Conservation (phyloP, 306 rosid genomes). For the Benincasa hispida region DNA sequence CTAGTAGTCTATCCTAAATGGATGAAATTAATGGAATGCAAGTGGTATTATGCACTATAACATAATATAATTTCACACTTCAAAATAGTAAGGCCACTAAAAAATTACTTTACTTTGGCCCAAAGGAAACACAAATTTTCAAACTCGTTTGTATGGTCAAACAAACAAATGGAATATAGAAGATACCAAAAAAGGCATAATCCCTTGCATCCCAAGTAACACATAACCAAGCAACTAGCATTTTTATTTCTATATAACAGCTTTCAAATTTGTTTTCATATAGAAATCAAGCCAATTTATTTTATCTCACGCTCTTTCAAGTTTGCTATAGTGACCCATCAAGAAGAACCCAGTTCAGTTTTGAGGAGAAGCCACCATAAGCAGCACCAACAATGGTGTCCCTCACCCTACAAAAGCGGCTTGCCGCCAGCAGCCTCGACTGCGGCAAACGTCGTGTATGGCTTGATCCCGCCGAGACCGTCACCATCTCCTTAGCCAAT, state of each 20-base stretch:
- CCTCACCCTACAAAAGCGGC: constrained; percentile 12
- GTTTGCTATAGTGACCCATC: neutral
- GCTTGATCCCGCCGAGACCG: constrained; percentile 17
- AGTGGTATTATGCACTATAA: too few species aligned
- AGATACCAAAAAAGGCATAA: neutral
- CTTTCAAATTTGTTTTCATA: neutral
- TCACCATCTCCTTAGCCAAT: constrained; percentile 8
- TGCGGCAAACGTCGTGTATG: constrained; percentile 13
- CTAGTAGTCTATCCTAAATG: too few species aligned
- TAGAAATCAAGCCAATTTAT: neutral
- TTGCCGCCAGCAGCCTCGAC: constrained; percentile 7
- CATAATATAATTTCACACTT: too few species aligned
- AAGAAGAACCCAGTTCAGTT: neutral
- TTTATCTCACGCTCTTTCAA: neutral
- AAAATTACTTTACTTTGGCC: neutral
- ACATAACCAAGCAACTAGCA: neutral
- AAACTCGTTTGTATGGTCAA: neutral
- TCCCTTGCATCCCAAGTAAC: constrained; percentile 9
- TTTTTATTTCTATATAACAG: neutral
- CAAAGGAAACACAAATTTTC: neutral
- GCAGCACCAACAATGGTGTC: constrained; percentile 10
- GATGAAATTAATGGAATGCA: too few species aligned
- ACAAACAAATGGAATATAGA: neutral
- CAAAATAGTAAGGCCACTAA: neutral
- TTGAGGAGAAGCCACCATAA: neutral